Conservation (phyloP, 1,284 basidiomycete genomes). For the Sanghuangporus weigelae region DNA sequence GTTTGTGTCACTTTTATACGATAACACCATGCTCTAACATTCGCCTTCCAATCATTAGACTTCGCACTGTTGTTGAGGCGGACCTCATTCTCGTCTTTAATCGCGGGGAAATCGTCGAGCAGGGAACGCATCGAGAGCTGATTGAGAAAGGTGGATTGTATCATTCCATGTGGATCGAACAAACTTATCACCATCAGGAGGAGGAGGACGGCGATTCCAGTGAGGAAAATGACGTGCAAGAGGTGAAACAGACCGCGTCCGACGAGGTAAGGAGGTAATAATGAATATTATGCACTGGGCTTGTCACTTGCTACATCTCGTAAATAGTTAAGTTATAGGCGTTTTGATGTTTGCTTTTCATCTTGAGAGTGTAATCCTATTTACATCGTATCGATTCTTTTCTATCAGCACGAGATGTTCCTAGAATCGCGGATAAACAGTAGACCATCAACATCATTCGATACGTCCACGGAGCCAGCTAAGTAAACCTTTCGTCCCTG, state of each 20-base stretch:
- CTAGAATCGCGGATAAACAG: background rate
- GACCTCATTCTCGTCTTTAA: slow-evolving; percentile 89
- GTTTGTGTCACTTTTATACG: slow-evolving; percentile 22
- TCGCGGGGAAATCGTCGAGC: slow-evolving; percentile 81
- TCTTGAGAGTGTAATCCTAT: background rate
- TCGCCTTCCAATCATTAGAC: slow-evolving; percentile 33
- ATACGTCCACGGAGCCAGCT: slow-evolving; percentile 69
- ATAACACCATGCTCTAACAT: background rate
- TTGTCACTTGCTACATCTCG: background rate
- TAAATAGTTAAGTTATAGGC: background rate
- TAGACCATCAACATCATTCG: slow-evolving; percentile 33
- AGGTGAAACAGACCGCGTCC: background rate
- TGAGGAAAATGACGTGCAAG: background rate
- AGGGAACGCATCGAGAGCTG: slow-evolving; percentile 89
- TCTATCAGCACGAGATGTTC: background rate
- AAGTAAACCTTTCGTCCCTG: slow-evolving; percentile 66
- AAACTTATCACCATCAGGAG: slow-evolving; percentile 35
- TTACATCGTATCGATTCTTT: background rate
- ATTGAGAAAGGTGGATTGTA: slow-evolving; percentile 73
- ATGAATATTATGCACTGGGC: background rate
- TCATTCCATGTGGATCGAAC: slow-evolving; percentile 82
- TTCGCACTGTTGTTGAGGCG: slow-evolving; percentile 90
- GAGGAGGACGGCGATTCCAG: slow-evolving; percentile 6
- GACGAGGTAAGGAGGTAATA: background rate
- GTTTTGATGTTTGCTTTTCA: background rate